These are phyloP conservation scores for Ophiostoma ips DNA, from an alignment of 2,329 filamentous ascomycete genomes.

Conservation along the genomic window DNA sequence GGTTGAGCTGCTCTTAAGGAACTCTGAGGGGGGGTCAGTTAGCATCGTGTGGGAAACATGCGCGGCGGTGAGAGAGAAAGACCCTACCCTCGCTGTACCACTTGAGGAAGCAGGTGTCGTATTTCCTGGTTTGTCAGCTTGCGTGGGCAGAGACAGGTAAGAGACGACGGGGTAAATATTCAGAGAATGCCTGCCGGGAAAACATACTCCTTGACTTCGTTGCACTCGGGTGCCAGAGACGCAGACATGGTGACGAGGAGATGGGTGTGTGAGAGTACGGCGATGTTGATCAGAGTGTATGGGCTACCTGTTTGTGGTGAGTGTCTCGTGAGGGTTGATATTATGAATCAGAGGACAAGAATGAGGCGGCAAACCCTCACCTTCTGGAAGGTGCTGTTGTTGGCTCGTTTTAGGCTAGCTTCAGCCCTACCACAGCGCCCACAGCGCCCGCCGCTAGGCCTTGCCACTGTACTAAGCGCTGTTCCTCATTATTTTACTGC, in stretches of 20 bases:
- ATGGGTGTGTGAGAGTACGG: neutral
- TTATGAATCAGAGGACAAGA: neutral
- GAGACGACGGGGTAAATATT: neutral
- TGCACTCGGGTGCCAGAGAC: slow-evolving; percentile 87
- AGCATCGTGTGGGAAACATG: too few relatives aligned
- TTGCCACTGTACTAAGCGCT: too few relatives aligned
- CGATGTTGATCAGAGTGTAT: neutral
- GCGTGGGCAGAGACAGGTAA: neutral
- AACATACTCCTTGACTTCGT: slow-evolving; percentile 83
- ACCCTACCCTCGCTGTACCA: slow-evolving; percentile 95
- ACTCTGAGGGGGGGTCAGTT: too few relatives aligned
- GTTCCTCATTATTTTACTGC: too few relatives aligned
- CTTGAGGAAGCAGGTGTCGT: slow-evolving; percentile 94
- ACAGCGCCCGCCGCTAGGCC: neutral
- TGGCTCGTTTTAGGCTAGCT: neutral
- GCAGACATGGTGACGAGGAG: slow-evolving; percentile 55
- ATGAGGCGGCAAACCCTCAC: neutral
- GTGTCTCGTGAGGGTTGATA: too few relatives aligned
- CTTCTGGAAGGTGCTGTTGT: neutral
- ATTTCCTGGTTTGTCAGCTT: slow-evolving; percentile 45
- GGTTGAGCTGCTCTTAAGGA: slow-evolving; percentile 69
- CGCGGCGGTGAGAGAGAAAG: neutral
- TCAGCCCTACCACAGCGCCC: neutral
- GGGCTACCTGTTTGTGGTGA: too few relatives aligned
- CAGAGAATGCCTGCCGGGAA: too few relatives aligned